Evolutionary conservation across 2,329 filamentous ascomycete genomes (phyloP), one percentile per base, ranked within the genome.

Genomic region (Dichotomopilus funicola): DNA sequence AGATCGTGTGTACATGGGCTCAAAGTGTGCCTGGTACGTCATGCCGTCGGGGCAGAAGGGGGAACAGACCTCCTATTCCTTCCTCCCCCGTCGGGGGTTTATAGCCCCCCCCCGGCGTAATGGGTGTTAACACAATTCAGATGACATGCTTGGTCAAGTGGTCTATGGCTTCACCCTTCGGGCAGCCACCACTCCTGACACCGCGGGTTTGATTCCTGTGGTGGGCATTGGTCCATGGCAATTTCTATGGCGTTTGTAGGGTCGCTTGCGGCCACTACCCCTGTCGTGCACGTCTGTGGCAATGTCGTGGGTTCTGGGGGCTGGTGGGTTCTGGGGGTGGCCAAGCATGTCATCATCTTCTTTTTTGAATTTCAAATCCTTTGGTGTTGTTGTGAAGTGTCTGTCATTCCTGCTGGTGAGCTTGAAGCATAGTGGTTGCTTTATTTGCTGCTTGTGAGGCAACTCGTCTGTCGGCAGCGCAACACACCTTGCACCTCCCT

Each of bases 201-300:
- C 12, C 19, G 3, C 2, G 50, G 42, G 50, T 52, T 52, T 41
- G 10, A 46, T 35, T 51, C 50, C 42, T 36, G 6, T 3, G 35
- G 34, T 52, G 50, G 41, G 50, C 50, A 19, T 9, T 45, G 40
- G 50, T 46, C 50, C 50, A 46, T 52, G 40, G 50, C 50, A 46
- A 52, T 46, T 7, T 46, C 19, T 40, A 41, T 52, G 50, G 42
- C 41, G 13, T 34, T 52, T 12, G 50, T 52, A 40, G 50, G 50
- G 13, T 36, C 11, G 8, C 35, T 33, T 40, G 42, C n/a, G 34
- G 13, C 42, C 50, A 52, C 50, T 40, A 52, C 42, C 12, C 5
- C 41, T 13, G 49, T 44, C 49, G 33, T 40, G 7, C n/a, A 51
- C 33, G 49, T 51, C 41, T 43, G 49, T 51, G 41, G 49, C 38